A percentile compares a stretch with the other conserved stretches of the same genome.
Conservation (phyloP, 345 rosid genomes). For the Physaria fendleri region DNA sequence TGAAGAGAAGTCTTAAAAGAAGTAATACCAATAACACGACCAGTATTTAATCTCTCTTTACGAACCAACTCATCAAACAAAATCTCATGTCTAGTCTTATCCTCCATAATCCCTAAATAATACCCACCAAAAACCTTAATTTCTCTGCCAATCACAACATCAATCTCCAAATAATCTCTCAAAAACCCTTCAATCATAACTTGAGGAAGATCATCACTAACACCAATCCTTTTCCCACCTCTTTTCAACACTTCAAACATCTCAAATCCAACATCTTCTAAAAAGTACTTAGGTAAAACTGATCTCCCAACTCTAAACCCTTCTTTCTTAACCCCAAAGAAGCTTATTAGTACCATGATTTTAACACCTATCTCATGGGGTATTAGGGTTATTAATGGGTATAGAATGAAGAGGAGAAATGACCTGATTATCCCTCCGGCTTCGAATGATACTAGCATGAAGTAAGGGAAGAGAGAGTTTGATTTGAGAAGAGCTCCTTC, state of each 20-base stretch:
- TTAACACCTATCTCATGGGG: conserved; percentile 47
- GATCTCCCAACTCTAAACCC: conserved; percentile 50
- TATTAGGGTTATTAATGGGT: conserved; percentile 44
- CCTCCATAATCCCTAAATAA: conserved; percentile 62
- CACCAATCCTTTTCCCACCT: conserved; percentile 44
- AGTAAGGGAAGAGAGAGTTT: conserved; percentile 62
- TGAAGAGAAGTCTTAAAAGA: conserved; percentile 37
- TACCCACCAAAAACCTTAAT: conserved; percentile 50
- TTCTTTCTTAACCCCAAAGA: conserved; percentile 50
- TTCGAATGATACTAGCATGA: conserved; percentile 78
- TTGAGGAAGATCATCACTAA: conserved; percentile 50
- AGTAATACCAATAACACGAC: conserved; percentile 40
- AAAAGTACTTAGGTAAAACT: conserved; percentile 62
- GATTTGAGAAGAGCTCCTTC: conserved; percentile 61
- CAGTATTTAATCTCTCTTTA: conserved; percentile 16
- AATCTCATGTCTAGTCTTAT: conserved; percentile 20
- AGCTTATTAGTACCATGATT: conserved; percentile 60
- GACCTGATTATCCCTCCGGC: conserved; percentile 64
- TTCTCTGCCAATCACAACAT: conserved; percentile 56
- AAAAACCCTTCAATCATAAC: conserved; percentile 73
- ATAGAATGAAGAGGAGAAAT: conserved; percentile 42
- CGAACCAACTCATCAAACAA: conserved; percentile 29
- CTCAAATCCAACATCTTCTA: conserved; percentile 62
- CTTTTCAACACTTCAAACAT: conserved; percentile 42
- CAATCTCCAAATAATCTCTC: conserved; percentile 57